These are phyloP conservation scores for Colletotrichum lentis DNA, from an alignment of 2,329 filamentous ascomycete species.

Conservation along the genomic window DNA sequence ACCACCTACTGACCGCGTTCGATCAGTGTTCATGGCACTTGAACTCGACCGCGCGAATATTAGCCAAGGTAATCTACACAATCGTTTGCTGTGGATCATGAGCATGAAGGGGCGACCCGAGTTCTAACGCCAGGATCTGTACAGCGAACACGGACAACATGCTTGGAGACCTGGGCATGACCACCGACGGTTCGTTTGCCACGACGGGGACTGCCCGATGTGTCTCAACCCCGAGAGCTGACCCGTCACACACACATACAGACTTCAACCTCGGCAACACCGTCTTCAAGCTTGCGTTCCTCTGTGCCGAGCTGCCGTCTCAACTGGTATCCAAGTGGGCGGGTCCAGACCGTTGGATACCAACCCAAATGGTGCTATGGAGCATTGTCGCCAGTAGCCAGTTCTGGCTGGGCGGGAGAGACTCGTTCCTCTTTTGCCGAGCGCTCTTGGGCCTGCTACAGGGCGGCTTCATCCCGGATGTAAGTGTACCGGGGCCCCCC, in stretches of 20 bases:
- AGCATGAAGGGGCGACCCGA: no score
- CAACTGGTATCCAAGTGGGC: conserved; percentile 65
- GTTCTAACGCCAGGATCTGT: background rate
- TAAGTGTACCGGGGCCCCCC: conserved; percentile 33
- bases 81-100: no score
- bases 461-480: conserved; percentile 53
- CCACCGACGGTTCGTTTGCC: conserved; percentile 51
- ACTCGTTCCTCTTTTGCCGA: conserved; percentile 46
- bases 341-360: conserved; percentile 59
- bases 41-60: conserved; percentile 57
- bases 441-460: conserved; percentile 48
- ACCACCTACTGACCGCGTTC: background rate
- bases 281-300: conserved; percentile 59
- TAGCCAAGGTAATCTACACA: no score
- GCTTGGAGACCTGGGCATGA: conserved; percentile 50
- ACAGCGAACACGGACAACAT: conserved; percentile 50
- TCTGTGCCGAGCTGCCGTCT: conserved; percentile 66
- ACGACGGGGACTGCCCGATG: background rate
- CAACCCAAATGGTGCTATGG: conserved; percentile 63
- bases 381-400: conserved; percentile 58
- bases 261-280: conserved; percentile 60
- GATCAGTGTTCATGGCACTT: conserved; percentile 52
- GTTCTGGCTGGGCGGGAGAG: conserved; percentile 46
- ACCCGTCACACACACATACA: conserved; percentile 16
- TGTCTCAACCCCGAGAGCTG: background rate